phyloP scores from a whole-genome alignment of 495 filamentous ascomycete species.

The Apiosordaria backusii region DNA sequence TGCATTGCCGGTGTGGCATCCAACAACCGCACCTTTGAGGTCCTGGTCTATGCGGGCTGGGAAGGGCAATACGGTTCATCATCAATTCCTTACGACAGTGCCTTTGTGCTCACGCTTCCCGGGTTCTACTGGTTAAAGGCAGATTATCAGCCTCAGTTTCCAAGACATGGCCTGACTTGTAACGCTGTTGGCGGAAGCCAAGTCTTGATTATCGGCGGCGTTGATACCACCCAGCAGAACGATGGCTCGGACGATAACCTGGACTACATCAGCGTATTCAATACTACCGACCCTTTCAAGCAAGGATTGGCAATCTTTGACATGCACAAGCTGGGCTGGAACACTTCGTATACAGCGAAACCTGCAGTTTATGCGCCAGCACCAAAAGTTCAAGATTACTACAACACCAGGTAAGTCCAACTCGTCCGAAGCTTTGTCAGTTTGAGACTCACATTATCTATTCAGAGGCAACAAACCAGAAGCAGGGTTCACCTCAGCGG shows the following conservation, averaged over 20 bases:
- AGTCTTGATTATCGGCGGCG: slow-evolving; percentile 26
- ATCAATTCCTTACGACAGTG: slow-evolving; percentile 22
- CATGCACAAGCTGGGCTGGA: slow-evolving; percentile 12
- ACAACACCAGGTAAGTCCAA: slow-evolving; percentile 21
- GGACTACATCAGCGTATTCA: slow-evolving; percentile 15
- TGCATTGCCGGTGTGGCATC: slow-evolving; percentile 26
- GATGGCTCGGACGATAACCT: neutral
- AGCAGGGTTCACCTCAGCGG: slow-evolving; percentile 10
- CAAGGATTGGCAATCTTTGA: slow-evolving; percentile 15
- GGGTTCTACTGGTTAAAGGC: slow-evolving; percentile 28
- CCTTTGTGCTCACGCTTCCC: slow-evolving; percentile 27
- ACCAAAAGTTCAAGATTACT: slow-evolving; percentile 14
- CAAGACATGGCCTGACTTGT: slow-evolving; percentile 24
- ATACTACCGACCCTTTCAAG: slow-evolving; percentile 22
- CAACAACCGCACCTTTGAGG: slow-evolving; percentile 24
- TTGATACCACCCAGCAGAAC: slow-evolving; percentile 20
- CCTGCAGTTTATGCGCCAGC: slow-evolving; percentile 12
- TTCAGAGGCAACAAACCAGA: slow-evolving; percentile 14
- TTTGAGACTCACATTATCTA: neutral
- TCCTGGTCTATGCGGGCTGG: slow-evolving; percentile 30
- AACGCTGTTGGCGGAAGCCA: slow-evolving; percentile 24
- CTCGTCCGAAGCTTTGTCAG: neutral
- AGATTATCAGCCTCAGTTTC: slow-evolving; percentile 18
- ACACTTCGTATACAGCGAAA: slow-evolving; percentile 9
- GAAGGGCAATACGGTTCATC: slow-evolving; percentile 15